Percentiles rank a stretch among this genome's conserved stretches.
Evolutionary conservation across 2,329 filamentous ascomycete genomes (phyloP).

Genomic region (Colletotrichum echinochloae): DNA sequence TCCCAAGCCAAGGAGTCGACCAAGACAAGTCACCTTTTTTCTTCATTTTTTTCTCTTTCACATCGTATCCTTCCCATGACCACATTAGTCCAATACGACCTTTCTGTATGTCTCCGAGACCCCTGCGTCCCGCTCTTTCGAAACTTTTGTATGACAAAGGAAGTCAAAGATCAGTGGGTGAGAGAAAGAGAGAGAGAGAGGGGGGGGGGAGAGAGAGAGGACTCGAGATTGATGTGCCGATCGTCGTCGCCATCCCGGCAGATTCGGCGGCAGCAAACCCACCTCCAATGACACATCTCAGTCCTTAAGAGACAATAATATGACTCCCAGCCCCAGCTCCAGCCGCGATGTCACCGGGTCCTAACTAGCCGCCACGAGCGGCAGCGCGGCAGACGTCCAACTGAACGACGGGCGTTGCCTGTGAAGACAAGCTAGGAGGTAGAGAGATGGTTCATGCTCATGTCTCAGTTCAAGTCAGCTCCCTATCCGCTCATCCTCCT

Average conservation of each 20-base stretch:
- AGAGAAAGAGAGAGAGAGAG: too few species aligned
- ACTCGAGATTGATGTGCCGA: background rate
- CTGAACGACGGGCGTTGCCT: background rate
- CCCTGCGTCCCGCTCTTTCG: background rate
- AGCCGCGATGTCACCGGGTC: background rate
- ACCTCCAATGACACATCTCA: background rate
- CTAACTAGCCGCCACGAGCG: conserved; percentile 9
- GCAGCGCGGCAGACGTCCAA: conserved; percentile 21
- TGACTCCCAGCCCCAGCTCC: background rate
- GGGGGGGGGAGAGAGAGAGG: background rate
- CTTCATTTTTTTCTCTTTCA: background rate
- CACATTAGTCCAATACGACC: background rate
- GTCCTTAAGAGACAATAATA: background rate
- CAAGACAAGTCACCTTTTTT: background rate
- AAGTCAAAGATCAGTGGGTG: background rate
- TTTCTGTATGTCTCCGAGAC: background rate
- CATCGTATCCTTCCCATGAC: background rate
- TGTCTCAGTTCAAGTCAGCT: conserved; percentile 5
- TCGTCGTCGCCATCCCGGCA: conserved; percentile 7
- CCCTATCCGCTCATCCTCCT: too few species aligned
- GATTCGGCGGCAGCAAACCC: background rate
- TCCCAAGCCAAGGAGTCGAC: background rate
- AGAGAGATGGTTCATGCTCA: conserved; percentile 3
- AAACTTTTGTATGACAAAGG: background rate
- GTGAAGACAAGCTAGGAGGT: background rate